Evolutionary conservation across 768 basidiomycete species (phyloP), one percentile per base, ranked within the genome.

Genomic region (Russula emetica): DNA sequence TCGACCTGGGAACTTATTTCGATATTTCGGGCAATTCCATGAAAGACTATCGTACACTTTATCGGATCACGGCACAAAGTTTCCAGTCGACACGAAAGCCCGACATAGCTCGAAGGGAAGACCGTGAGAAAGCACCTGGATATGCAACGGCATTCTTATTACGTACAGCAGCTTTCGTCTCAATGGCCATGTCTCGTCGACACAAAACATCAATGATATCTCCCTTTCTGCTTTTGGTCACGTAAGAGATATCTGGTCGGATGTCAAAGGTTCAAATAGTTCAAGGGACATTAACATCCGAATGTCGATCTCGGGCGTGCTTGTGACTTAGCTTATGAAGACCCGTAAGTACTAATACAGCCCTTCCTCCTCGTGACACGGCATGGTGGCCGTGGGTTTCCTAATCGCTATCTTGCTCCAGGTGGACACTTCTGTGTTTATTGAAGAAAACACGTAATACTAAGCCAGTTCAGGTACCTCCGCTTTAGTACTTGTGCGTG

Each of bases 401-500:
- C 32, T 36, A 5, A 53, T 32, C 20, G 8, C n/a, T 5, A 11
- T 34, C 52, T n/a, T 34, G n/a, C 2, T n/a, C 9, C 14, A n/a
- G 20, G 24, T 24, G 22, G 13, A 7, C 47, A 49, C 3, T 20
- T 49, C 13, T 49, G 24, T 18, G 13, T 14, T 20, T 49, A 5
- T 49, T 13, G 22, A 34, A 7, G 34, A 20, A 18, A 20, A 56
- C 26, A 56, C 55, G 40, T 44, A 30, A 56, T 10, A 11, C 32
- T 30, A 44, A 56, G 55, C 26, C 40, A 44, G 55, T 26, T 30
- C 55, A 44, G 55, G 55, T 44, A 56, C 55, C 10, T 20, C 26
- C 2, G 10, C n/a, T 11, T 13, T 36, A 5, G 30, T 32, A 20
- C 30, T 28, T 4, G n/a, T 38, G 36, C 13, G 38, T 8, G 10